phyloP scores from a whole-genome alignment of 1,139 yeast genomes.

The Hansenula sp. region DNA sequence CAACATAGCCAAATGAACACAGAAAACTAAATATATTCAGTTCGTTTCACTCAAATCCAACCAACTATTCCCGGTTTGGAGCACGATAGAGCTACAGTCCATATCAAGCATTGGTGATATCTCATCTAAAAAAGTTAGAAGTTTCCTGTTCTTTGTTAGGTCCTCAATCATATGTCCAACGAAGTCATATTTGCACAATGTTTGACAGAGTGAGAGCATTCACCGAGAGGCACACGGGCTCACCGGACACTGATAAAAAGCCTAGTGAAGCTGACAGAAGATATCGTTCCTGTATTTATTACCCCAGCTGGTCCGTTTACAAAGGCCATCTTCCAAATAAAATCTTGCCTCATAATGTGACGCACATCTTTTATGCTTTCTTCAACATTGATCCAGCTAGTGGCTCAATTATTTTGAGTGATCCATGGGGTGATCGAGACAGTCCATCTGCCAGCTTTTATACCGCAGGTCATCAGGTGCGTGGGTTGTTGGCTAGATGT shows the following conservation, averaged over 20 bases:
- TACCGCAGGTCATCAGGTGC: conserved; percentile 4
- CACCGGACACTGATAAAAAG: neutral
- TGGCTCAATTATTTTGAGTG: conserved; percentile 54
- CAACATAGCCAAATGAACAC: no score
- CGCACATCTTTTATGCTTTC: conserved; percentile 80
- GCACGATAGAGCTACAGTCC: no score
- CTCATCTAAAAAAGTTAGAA: no score
- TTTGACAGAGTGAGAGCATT: neutral
- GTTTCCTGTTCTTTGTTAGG: no score
- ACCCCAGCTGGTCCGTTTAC: conserved; percentile 74
- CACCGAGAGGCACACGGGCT: neutral
- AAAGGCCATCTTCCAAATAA: conserved; percentile 62
- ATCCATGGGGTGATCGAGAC: conserved; percentile 66
- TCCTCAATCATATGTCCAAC: no score
- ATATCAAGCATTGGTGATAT: no score
- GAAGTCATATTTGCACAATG: neutral
- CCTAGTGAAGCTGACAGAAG: neutral
- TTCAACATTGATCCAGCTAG: conserved; percentile 49
- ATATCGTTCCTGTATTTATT: conserved; percentile 34
- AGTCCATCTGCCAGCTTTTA: conserved; percentile 30
- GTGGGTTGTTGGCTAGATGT: conserved; percentile 18
- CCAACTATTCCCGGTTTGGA: no score
- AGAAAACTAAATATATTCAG: no score
- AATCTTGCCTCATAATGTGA: conserved; percentile 51
- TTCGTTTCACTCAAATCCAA: no score